Percentiles rank a stretch among this genome's conserved stretches.
Conservation (phyloP, 768 basidiomycete species). For the Serendipita sp. region DNA sequence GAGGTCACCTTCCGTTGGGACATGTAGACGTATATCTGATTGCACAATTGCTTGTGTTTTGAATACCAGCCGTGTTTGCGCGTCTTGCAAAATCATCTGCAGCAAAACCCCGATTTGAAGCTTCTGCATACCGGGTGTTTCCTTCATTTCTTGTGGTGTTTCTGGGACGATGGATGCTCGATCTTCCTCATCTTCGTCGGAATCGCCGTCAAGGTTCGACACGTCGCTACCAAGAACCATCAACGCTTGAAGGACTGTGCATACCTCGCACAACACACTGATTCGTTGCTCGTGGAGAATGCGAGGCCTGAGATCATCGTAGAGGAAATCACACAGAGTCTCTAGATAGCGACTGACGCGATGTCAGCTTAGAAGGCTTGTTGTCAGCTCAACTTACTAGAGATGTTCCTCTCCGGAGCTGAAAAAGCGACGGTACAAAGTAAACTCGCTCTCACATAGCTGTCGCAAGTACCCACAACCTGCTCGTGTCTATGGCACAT, state of each 20-base stretch:
- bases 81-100: slow-evolving; percentile 86
- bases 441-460: slow-evolving; percentile 79
- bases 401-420: slow-evolving; percentile 62
- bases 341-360: slow-evolving; percentile 66
- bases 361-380: neutral
- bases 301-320: slow-evolving; percentile 88
- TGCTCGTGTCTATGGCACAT: slow-evolving; percentile 51
- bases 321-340: slow-evolving; percentile 81
- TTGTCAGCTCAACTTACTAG: slow-evolving; percentile 36
- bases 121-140: slow-evolving; percentile 28
- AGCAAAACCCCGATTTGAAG: slow-evolving; percentile 71
- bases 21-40: slow-evolving; percentile 72
- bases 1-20: slow-evolving; percentile 61
- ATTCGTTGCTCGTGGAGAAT: slow-evolving; percentile 87
- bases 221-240: slow-evolving; percentile 71
- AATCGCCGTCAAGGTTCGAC: slow-evolving; percentile 21
- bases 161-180: slow-evolving; percentile 25
- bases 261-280: slow-evolving; percentile 81
- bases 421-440: slow-evolving; percentile 75
- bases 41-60: slow-evolving; percentile 88
- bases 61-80: slow-evolving; percentile 90
- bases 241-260: slow-evolving; percentile 87
- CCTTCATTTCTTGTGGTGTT: slow-evolving; percentile 18
- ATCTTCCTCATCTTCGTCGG: slow-evolving; percentile 20
- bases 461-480: slow-evolving; percentile 91